Base-by-base conservation (phyloP, 495 filamentous ascomycete genomes). In the Astrothelium macrocarpum region DNA sequence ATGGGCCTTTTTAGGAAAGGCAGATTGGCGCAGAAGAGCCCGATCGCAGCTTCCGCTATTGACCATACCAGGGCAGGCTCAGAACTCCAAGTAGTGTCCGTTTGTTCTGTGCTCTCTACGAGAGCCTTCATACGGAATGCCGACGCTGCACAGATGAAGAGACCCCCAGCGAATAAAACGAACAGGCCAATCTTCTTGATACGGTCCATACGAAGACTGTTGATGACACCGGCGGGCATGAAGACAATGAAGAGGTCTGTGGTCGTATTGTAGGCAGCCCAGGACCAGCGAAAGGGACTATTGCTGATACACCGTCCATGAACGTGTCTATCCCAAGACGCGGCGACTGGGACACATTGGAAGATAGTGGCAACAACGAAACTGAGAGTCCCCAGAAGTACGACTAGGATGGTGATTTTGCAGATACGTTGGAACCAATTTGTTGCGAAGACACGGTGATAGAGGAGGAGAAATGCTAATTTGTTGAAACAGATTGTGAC, bases 101-200 rank as follows among this genome's bases (percentile, higher is more conserved):
- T 36, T 5, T 53, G 56, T 9, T 62, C 29, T 1, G 53, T 60
- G 60, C 36, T 53, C 23, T 58, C 23, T 4, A 62, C 63, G 23
- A 68, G 56, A 2, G 58, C 59, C 26, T 68, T 65, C 66, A 68
- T 65, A 14, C 62, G 64, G 3, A 68, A 36, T 25, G 32, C 63
- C 10, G 53, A 53, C 10, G 64, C 59, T 18, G 53, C n/a, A 25
- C 49, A 58, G 53, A 68, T 61, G 46, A 68, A 67, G 56, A 63
- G 25, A 29, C 64, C 64, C n/a, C 62, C 34, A 14, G 45, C 20
- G 59, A 67, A 65, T 16, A 67, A 14, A 7, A 60, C 43, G 29
- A 59, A 31, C 12, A 64, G 25, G 11, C 63, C 59, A 2, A 68
- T 16, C 32, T 59, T 62, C 34, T 65, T 65, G 12, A 31, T 14